Percentiles rank a stretch among this genome's conserved stretches.
These are phyloP conservation scores for Mycena galericulata DNA, from an alignment of 768 basidiomycete species.

Conservation along the genomic window DNA sequence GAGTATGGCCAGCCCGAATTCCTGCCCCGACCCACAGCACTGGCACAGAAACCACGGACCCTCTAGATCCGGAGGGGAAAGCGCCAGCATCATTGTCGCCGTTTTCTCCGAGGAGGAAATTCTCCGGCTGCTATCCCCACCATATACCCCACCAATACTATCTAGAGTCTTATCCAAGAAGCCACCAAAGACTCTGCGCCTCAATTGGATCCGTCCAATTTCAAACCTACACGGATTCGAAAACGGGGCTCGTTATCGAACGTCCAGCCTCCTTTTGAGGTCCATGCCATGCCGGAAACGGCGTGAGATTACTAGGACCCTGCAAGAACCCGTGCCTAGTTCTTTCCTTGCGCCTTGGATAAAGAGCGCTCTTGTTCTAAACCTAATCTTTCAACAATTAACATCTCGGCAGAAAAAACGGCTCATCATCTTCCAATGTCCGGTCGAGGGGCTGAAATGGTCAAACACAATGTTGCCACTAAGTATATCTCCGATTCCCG, in stretches of 20 bases:
- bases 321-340: neutral
- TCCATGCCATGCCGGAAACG: constrained; percentile 11
- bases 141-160: no score
- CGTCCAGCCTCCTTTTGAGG: constrained; percentile 35
- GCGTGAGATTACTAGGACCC: constrained; percentile 2
- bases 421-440: neutral
- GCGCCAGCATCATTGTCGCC: constrained; percentile 11
- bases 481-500: neutral
- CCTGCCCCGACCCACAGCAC: neutral
- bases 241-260: constrained; percentile 29
- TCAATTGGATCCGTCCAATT: neutral
- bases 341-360: constrained; percentile 4
- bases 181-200: neutral
- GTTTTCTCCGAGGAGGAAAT: neutral
- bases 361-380: constrained; percentile 40
- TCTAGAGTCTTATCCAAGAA: neutral
- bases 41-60: constrained; percentile 14
- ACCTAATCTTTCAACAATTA: constrained; percentile 1
- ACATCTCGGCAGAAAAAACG: neutral
- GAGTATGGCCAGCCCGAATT: neutral
- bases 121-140: neutral
- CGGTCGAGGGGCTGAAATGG: neutral
- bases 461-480: neutral
- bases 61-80: constrained; percentile 21
- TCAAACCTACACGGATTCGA: constrained; percentile 25